These are phyloP conservation scores for Vicia sativa DNA, from an alignment of 306 rosid genomes.

Conservation along the genomic window DNA sequence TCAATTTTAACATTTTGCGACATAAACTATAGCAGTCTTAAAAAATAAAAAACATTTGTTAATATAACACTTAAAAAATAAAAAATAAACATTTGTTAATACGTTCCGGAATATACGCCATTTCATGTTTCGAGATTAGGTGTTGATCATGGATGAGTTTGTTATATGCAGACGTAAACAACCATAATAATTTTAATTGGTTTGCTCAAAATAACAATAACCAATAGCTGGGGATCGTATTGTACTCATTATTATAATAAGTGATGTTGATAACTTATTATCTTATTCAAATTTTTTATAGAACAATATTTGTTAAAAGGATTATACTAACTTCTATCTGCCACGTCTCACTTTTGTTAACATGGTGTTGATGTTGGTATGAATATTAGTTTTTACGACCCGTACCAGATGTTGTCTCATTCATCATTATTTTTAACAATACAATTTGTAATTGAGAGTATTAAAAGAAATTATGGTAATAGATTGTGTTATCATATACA, in stretches of 20 bases:
- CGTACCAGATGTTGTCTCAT: too few relatives aligned
- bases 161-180: neutral
- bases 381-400: too few relatives aligned
- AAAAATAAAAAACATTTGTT: neutral
- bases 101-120: neutral
- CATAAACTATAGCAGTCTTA: neutral
- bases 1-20: neutral
- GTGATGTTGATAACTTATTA: neutral
- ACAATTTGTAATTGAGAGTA: too few relatives aligned
- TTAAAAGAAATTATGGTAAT: too few relatives aligned
- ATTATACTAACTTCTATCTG: neutral
- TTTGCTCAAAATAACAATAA: neutral
- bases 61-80: too few relatives aligned
- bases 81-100: constrained; percentile 5
- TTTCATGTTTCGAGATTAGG: neutral
- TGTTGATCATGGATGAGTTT: neutral
- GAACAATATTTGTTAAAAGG: neutral
- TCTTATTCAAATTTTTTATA: neutral
- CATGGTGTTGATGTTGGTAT: neutral
- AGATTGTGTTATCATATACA: too few relatives aligned
- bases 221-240: neutral
- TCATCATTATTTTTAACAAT: too few relatives aligned
- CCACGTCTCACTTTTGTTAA: constrained; percentile 6
- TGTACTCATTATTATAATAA: neutral
- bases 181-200: neutral